Conservation (phyloP, 164 flowering plant genomes). For the Stephania cephalantha region DNA sequence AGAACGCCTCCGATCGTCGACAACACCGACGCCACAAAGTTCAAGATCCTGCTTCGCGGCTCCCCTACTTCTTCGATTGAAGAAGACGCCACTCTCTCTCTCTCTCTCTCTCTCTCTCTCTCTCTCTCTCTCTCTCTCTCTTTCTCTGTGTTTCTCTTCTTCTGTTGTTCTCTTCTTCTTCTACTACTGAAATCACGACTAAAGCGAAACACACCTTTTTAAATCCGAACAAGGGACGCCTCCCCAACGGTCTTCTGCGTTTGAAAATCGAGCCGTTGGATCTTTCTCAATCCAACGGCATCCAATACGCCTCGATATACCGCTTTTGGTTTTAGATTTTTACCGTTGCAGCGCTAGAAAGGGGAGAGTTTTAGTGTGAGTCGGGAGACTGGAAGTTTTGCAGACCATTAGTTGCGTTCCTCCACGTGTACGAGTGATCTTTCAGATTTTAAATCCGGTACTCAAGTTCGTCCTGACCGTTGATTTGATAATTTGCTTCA, state of each 20-base stretch:
- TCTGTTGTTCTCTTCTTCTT: constrained; percentile 8
- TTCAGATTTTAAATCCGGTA: too few relatives aligned
- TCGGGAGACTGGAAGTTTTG: background rate
- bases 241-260: constrained; percentile 43
- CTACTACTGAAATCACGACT: background rate
- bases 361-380: background rate
- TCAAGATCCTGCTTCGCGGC: constrained; percentile 14
- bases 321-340: background rate
- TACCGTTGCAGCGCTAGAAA: constrained; percentile 3
- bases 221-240: constrained; percentile 25
- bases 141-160: background rate
- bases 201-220: constrained; percentile 11
- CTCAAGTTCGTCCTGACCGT: background rate
- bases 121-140: background rate
- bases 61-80: constrained; percentile 9
- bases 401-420: background rate
- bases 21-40: constrained; percentile 20
- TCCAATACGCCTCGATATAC: background rate
- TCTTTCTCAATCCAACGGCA: constrained; percentile 6
- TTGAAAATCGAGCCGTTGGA: constrained; percentile 23
- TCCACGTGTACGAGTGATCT: background rate
- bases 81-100: constrained; percentile 17
- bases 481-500: background rate
- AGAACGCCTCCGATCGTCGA: constrained; percentile 26
- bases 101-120: background rate